phyloP scores from a whole-genome alignment of 2,329 filamentous ascomycete genomes.

The Hypoxylon sp. region DNA sequence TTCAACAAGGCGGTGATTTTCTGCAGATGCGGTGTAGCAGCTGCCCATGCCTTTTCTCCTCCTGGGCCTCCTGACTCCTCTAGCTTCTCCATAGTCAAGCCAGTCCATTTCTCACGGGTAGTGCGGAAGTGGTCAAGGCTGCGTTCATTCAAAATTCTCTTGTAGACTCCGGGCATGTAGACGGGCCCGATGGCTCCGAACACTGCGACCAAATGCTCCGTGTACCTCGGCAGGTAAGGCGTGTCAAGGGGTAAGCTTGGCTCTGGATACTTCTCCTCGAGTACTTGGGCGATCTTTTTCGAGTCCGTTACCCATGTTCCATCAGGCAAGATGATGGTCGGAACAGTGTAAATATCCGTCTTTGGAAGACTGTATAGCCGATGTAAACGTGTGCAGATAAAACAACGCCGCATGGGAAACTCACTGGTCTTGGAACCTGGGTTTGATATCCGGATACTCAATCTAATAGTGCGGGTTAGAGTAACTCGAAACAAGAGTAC shows the following conservation, averaged over 20 bases:
- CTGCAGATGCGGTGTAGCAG: conserved; percentile 56
- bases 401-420: conserved; percentile 38
- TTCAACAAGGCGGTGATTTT: conserved; percentile 64
- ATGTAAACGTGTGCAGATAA: conserved; percentile 9
- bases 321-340: conserved; percentile 59
- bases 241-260: conserved; percentile 72
- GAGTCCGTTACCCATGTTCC: conserved; percentile 76
- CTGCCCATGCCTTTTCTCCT: conserved; percentile 64
- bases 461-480: conserved; percentile 54
- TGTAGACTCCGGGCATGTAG: conserved; percentile 65
- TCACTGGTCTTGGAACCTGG: conserved; percentile 69
- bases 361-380: conserved; percentile 63
- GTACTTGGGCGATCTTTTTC: conserved; percentile 67
- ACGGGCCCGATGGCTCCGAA: conserved; percentile 57
- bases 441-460: conserved; percentile 76
- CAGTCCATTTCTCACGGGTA: conserved; percentile 65
- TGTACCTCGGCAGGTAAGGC: conserved; percentile 62
- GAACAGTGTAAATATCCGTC: conserved; percentile 51
- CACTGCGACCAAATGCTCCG: conserved; percentile 56
- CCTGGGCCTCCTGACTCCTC: conserved; percentile 57
- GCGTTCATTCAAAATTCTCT: conserved; percentile 64
- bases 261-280: conserved; percentile 72
- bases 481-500: not conserved
- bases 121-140: conserved; percentile 69
- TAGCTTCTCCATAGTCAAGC: conserved; percentile 68